Evolutionary conservation across 768 basidiomycete genomes (phyloP).

Genomic region (Gelatoporia subvermispora): DNA sequence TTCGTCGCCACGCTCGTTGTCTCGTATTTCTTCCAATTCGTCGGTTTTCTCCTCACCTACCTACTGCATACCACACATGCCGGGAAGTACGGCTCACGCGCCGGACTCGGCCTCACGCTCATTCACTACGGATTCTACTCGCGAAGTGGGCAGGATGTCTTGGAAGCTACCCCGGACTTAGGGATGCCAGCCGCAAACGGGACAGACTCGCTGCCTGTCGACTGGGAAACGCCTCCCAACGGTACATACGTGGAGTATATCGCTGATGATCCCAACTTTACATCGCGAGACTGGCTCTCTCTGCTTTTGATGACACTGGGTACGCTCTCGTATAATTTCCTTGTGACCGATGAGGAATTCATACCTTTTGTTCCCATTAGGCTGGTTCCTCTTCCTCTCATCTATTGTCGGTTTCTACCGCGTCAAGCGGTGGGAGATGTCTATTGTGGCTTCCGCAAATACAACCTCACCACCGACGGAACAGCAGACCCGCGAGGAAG

Average conservation of each 20-base stretch:
- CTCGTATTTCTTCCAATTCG: constrained; percentile 95
- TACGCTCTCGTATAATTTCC: constrained; percentile 21
- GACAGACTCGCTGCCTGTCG: constrained; percentile 9
- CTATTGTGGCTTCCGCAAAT: constrained; percentile 45
- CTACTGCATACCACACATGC: constrained; percentile 91
- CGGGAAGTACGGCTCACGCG: constrained; percentile 88
- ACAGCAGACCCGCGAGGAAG: constrained; percentile 47
- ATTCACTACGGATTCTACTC: constrained; percentile 82
- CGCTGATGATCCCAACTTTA: constrained; percentile 20
- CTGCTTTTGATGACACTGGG: constrained; percentile 90
- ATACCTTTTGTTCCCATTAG: constrained; percentile 27
- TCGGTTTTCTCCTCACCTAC: constrained; percentile 90
- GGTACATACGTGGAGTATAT: constrained; percentile 1
- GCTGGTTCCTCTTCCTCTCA: constrained; percentile 89
- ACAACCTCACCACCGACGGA: constrained; percentile 30
- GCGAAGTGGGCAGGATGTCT: constrained; percentile 9
- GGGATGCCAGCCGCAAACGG: constrained; percentile 9
- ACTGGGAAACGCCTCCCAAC: not conserved
- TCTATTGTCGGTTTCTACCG: constrained; percentile 80
- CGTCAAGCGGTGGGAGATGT: constrained; percentile 79
- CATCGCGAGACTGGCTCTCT: constrained; percentile 83
- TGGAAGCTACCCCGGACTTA: not conserved
- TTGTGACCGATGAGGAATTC: not conserved
- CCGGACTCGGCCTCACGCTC: constrained; percentile 91
- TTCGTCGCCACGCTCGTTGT: constrained; percentile 78